Base-by-base conservation (phyloP, 805 yeast species). In the Saccharomycopsis olivae region DNA sequence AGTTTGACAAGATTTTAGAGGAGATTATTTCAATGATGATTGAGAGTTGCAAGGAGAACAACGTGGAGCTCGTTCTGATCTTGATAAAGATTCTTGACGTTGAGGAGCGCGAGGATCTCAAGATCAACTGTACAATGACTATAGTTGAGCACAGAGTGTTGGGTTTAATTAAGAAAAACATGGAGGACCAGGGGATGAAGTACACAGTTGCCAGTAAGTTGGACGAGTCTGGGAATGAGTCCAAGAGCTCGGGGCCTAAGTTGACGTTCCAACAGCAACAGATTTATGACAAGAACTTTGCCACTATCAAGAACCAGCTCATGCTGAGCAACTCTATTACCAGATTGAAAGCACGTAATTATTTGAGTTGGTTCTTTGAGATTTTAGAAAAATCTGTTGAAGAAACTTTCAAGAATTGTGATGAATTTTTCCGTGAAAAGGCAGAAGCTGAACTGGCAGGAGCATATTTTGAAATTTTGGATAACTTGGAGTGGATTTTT, bases 401-500 rank as follows among this genome's bases (percentile, higher is more conserved):
- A 20, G 82, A 76, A 16, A 78, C 80, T 30, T 87, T 87, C 60
- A 63, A 68, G 27, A 73, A 77, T 43, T 76, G 87, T 61, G 69
- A 65, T 51, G 72, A 68, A 43, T 68, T 68, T 43, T 78, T 66
- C 53, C 61, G 59, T 19, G 72, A 68, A 3, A 60, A 56, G 15
- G 65, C 47, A 3, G 33, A 32, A 16, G 40, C 35, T 10, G 16
- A 25, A 1, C n/a, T n/a, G n/a, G 42, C 42, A 4, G 44, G 42
- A 5, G 30, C 29, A 5, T 40, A 68, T 29, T 73, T 77, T 58
- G 67, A 66, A 14, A 75, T 86, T 1, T 65, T 83, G 42, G 78
- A 79, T 29, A 75, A 82, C 49, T 60, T 88, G 40, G 78, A 76
- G 42, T 89, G 96, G 88, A 70, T 87, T 15, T 85, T 80, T 56